Conservation (phyloP, 2,329 filamentous ascomycete species). For the Domatiomyces globalis region DNA sequence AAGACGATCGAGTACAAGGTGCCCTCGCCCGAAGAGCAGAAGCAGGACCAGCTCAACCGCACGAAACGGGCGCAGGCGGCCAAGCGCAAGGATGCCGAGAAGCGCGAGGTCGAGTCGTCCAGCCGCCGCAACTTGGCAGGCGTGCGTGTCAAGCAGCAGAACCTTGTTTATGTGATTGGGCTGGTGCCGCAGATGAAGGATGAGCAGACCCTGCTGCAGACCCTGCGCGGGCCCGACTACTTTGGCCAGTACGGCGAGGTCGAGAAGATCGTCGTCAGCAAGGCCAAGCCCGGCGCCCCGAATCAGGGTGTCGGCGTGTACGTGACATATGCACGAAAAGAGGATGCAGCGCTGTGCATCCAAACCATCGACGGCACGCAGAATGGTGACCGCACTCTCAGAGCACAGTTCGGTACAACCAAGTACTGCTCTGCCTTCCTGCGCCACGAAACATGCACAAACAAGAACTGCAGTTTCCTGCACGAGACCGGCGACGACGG, state of each 20-base stretch:
- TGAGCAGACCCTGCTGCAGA: constrained; percentile 72
- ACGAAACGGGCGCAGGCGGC: constrained; percentile 63
- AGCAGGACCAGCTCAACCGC: constrained; percentile 19
- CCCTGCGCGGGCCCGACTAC: constrained; percentile 77
- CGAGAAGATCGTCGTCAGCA: constrained; percentile 97
- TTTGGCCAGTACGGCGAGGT: constrained; percentile 98
- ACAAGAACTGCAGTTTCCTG: constrained; percentile 93
- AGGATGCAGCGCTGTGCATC: constrained; percentile 82
- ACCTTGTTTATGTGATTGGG: constrained; percentile 94
- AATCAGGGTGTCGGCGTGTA: constrained; percentile 91
- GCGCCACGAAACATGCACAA: constrained; percentile 84
- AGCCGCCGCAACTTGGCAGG: constrained; percentile 93
- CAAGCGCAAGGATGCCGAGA: constrained; percentile 88
- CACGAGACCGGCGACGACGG: constrained; percentile 95
- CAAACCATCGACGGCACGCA: constrained; percentile 80
- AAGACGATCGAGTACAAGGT: constrained; percentile 96
- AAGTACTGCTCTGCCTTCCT: constrained; percentile 98
- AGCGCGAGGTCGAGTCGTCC: constrained; percentile 87
- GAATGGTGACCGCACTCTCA: constrained; percentile 74
- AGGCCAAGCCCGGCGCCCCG: constrained; percentile 61
- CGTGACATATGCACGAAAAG: constrained; percentile 88
- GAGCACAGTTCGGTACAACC: constrained; percentile 71
- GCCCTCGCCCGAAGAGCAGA: constrained; percentile 68
- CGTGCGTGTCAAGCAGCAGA: constrained; percentile 93
- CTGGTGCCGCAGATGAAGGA: constrained; percentile 83